These are phyloP conservation scores for Marasmius sp. DNA, from an alignment of 1,284 basidiomycete genomes.

Conservation along the genomic window DNA sequence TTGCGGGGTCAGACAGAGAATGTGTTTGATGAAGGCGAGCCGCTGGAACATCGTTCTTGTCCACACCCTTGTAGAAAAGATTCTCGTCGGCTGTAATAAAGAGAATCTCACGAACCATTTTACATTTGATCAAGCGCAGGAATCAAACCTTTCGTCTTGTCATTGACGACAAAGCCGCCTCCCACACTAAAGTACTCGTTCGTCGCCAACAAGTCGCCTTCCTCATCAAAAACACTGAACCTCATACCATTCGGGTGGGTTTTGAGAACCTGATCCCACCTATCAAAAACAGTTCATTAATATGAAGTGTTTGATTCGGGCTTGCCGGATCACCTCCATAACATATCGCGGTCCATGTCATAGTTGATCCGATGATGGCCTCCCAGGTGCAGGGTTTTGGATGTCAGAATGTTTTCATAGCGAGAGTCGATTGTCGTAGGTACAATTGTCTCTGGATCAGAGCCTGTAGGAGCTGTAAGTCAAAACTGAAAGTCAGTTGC, in stretches of 20 bases:
- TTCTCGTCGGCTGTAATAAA: slow-evolving; percentile 78
- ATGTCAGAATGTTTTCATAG: slow-evolving; percentile 68
- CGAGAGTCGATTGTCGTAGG: slow-evolving; percentile 76
- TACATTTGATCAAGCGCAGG: neutral
- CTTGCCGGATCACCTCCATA: slow-evolving; percentile 58
- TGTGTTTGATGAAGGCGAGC: slow-evolving; percentile 76
- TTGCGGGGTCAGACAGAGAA: slow-evolving; percentile 39
- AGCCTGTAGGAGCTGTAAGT: slow-evolving; percentile 40
- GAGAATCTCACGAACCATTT: neutral
- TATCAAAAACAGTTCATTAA: neutral
- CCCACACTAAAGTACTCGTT: slow-evolving; percentile 95
- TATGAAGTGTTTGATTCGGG: neutral
- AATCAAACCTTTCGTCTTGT: slow-evolving; percentile 75
- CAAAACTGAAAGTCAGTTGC: no score
- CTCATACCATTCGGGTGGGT: slow-evolving; percentile 91
- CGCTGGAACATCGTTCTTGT: slow-evolving; percentile 76
- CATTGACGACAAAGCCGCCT: slow-evolving; percentile 90
- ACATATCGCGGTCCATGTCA: slow-evolving; percentile 87
- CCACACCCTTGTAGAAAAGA: slow-evolving; percentile 94
- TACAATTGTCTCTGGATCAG: slow-evolving; percentile 85
- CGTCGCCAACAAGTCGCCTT: slow-evolving; percentile 87
- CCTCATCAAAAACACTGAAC: slow-evolving; percentile 81
- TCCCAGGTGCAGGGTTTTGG: slow-evolving; percentile 68
- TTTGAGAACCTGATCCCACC: slow-evolving; percentile 77
- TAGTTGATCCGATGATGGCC: slow-evolving; percentile 77